Conservation (phyloP, 2,329 filamentous ascomycete genomes). For the Fonsecaea monophora region DNA sequence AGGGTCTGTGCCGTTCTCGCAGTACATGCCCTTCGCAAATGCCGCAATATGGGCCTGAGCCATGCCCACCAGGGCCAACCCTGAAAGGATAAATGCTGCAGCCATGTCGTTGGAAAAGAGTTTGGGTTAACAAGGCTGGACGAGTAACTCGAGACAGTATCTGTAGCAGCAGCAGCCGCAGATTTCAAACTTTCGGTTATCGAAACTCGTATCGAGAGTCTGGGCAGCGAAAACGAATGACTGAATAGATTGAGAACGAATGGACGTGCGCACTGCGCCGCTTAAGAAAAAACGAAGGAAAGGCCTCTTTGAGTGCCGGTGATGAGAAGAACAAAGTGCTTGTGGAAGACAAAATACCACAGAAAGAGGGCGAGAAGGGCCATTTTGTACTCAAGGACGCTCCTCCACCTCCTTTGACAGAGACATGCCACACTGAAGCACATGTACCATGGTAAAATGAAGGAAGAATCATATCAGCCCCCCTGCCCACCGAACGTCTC, state of each 20-base stretch:
- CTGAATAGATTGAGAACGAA: conserved; percentile 20
- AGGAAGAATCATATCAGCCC: conserved; percentile 10
- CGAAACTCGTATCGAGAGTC: conserved; percentile 18
- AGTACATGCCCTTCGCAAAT: conserved; percentile 53
- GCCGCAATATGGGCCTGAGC: conserved; percentile 49
- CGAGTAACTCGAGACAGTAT: conserved; percentile 17
- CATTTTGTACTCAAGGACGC: conserved; percentile 7
- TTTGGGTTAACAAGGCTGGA: conserved; percentile 5
- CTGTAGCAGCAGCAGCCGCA: conserved; percentile 17
- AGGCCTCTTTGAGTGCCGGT: conserved; percentile 6
- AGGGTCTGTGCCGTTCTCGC: conserved; percentile 44
- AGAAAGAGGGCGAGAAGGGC: background rate
- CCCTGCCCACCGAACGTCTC: conserved; percentile 15
- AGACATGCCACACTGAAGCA: conserved; percentile 1
- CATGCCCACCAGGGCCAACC: conserved; percentile 23
- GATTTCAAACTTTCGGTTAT: conserved; percentile 20
- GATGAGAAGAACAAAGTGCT: background rate
- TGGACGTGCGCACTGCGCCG: conserved; percentile 29
- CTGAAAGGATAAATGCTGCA: conserved; percentile 20
- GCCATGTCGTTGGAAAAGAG: conserved; percentile 17
- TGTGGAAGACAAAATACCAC: background rate
- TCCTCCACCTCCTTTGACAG: background rate
- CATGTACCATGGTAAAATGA: conserved; percentile 2
- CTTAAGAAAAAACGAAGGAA: conserved; percentile 1
- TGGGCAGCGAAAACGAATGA: conserved; percentile 6